Evolutionary conservation across 768 basidiomycete genomes (phyloP), one percentile per base, ranked within the genome.

Genomic region (Lyophyllum atratum): DNA sequence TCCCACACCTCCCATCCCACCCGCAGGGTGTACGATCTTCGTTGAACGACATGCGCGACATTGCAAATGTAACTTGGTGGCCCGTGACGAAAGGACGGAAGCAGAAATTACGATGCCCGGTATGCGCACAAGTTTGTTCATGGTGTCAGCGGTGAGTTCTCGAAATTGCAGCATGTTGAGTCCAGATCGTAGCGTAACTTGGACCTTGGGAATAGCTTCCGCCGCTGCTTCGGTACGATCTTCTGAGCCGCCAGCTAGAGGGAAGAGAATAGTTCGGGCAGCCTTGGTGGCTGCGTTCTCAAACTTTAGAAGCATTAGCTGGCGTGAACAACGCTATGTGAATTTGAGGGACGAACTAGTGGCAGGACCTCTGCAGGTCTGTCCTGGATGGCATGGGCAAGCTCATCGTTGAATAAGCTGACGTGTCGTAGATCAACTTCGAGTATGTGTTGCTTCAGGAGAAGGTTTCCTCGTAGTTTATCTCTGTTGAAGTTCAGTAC

Each of bases 31-130:
- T 39, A 98, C 81, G 0, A 82, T 82, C 70, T 92, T 94, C 9
- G 85, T 83, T 3, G 86, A 85, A 33, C 92, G 82, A 70, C 97
- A 99, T 1, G 87, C 86, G 56, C 94, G 92, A 72, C 97, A 99
- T 71, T 95, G 94, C 17, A 99, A 80, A 64, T 92, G 89, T 4
- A 99, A 82, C 61, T 90, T 92, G 21, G 94, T 95, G 10, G 97
- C 94, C 43, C 96, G 87, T 1, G 96, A 92, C 0, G 94, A 92
- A 21, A 98, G 83, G 17, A 94, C 89, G 10, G 95, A 96, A 0
- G 97, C 93, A 29, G 95, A 95, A 69, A 98, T 98, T 69, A 98
- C 95, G 65, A 99, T 99, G 29, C 97, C 97, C 1, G 97, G 97
- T 42, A 98, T 84, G 57, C 97, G 91, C 34, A 99, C 95, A 42